Percentiles rank a stretch among this genome's conserved stretches.
Conservation (phyloP, 306 rosid genomes). For the Luffa aegyptiaca region DNA sequence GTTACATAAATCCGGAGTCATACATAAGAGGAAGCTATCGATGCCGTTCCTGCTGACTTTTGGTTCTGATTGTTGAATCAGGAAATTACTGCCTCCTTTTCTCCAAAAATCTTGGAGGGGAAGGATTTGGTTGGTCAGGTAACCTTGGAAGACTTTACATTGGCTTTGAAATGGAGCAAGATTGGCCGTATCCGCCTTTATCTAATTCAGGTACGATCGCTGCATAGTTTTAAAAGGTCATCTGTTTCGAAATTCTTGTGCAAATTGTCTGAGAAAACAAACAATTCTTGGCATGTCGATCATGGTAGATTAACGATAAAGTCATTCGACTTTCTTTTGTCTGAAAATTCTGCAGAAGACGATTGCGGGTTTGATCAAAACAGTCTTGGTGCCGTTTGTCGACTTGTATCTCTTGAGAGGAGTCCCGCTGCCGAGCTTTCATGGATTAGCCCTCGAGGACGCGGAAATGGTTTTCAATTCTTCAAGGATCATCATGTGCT, state of each 20-base stretch:
- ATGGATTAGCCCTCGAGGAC: slow-evolving; percentile 42
- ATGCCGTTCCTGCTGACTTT: neutral
- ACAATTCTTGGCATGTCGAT: neutral
- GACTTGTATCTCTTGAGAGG: slow-evolving; percentile 45
- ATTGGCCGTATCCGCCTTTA: slow-evolving; percentile 48
- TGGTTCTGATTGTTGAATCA: slow-evolving; percentile 25
- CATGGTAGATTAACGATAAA: neutral
- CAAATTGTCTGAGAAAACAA: neutral
- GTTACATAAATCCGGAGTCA: neutral
- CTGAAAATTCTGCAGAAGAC: slow-evolving; percentile 40
- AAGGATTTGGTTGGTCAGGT: slow-evolving; percentile 41
- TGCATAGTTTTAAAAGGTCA: neutral
- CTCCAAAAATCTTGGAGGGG: slow-evolving; percentile 34
- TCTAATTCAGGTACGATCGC: slow-evolving; percentile 50
- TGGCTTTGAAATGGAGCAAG: slow-evolving; percentile 76
- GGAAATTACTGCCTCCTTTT: slow-evolving; percentile 55
- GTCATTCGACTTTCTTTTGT: neutral
- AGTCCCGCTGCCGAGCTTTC: slow-evolving; percentile 42
- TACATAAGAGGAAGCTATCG: neutral
- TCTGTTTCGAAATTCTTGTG: neutral
- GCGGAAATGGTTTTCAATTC: slow-evolving; percentile 29
- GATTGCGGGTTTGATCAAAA: slow-evolving; percentile 36
- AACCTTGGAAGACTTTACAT: slow-evolving; percentile 30
- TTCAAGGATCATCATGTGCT: slow-evolving; percentile 47
- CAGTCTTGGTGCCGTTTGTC: slow-evolving; percentile 35